Percentiles rank a stretch among this genome's conserved stretches.
Evolutionary conservation across 2,329 filamentous ascomycete species (phyloP).

Genomic region (Trichoderma simmonsii): DNA sequence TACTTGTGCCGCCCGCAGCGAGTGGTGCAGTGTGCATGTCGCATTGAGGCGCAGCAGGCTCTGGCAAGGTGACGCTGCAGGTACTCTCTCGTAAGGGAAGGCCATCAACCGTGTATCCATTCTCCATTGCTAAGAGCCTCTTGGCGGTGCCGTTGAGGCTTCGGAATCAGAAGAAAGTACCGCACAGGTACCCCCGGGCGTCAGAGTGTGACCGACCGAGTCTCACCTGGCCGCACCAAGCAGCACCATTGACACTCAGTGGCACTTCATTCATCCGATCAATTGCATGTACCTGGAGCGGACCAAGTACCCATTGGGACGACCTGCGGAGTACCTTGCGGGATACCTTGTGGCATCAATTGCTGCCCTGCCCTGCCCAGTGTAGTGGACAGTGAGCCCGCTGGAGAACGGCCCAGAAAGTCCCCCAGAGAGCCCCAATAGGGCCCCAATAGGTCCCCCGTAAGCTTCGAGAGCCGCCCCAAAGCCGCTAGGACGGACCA

Average conservation of each 20-base stretch:
- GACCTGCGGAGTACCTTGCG: not conserved
- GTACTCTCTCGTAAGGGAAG: not conserved
- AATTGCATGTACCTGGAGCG: not conserved
- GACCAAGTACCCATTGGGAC: not conserved
- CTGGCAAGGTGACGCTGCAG: not conserved
- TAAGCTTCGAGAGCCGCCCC: not conserved
- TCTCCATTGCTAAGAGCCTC: not conserved
- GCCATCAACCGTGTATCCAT: not conserved
- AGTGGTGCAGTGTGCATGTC: not conserved
- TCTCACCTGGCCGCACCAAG: not conserved
- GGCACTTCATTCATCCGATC: not conserved
- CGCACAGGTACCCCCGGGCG: not conserved
- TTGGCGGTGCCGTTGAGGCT: not conserved
- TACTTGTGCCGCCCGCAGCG: not conserved
- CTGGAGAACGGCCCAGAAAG: not conserved
- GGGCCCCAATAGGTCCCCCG: not conserved
- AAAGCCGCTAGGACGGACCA: not conserved
- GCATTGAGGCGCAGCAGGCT: constrained; percentile 8
- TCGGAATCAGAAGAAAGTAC: constrained; percentile 7
- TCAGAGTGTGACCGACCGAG: not conserved
- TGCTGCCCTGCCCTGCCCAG: not conserved
- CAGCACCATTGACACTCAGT: not conserved
- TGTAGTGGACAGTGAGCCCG: not conserved
- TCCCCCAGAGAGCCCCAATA: not conserved
- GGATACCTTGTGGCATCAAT: not conserved